Evolutionary conservation across 805 yeast genomes (phyloP).

Genomic region (Allodekkera sacchari): DNA sequence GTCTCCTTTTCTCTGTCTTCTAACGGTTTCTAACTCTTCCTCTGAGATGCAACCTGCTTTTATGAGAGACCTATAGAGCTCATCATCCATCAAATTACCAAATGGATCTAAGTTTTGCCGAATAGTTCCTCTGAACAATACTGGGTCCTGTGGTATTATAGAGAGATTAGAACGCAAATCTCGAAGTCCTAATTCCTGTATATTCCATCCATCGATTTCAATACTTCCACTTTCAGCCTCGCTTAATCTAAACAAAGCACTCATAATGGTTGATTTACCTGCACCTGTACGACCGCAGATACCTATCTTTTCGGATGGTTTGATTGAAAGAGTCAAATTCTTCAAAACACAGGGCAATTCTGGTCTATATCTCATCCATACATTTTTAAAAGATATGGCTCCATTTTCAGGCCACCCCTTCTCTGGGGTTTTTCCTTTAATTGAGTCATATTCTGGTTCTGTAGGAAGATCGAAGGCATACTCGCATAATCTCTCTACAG

Average conservation of each 20-base stretch:
- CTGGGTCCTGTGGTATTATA: constrained; percentile 88
- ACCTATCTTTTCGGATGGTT: constrained; percentile 64
- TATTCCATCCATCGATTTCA: constrained; percentile 62
- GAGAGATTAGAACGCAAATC: constrained; percentile 67
- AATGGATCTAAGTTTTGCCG: constrained; percentile 78
- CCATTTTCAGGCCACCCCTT: constrained; percentile 43
- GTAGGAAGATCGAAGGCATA: constrained; percentile 57
- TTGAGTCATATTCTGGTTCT: constrained; percentile 50
- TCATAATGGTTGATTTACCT: constrained; percentile 65
- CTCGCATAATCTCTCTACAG: constrained; percentile 63
- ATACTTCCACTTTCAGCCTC: constrained; percentile 54
- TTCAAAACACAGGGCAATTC: constrained; percentile 53
- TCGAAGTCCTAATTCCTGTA: constrained; percentile 52
- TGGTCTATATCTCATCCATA: constrained; percentile 47
- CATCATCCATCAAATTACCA: constrained; percentile 41
- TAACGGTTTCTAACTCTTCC: constrained; percentile 15
- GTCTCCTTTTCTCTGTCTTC: constrained; percentile 6
- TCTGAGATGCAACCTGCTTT: constrained; percentile 46
- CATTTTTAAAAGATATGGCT: constrained; percentile 38
- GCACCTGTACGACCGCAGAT: constrained; percentile 91
- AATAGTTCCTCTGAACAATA: constrained; percentile 70
- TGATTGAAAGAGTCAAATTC: constrained; percentile 33
- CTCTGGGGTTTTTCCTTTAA: constrained; percentile 15
- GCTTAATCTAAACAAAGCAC: constrained; percentile 49
- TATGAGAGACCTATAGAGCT: constrained; percentile 62